Base-by-base conservation (phyloP, 2,329 filamentous ascomycete species). In the Raffaelea deltoideospora region DNA sequence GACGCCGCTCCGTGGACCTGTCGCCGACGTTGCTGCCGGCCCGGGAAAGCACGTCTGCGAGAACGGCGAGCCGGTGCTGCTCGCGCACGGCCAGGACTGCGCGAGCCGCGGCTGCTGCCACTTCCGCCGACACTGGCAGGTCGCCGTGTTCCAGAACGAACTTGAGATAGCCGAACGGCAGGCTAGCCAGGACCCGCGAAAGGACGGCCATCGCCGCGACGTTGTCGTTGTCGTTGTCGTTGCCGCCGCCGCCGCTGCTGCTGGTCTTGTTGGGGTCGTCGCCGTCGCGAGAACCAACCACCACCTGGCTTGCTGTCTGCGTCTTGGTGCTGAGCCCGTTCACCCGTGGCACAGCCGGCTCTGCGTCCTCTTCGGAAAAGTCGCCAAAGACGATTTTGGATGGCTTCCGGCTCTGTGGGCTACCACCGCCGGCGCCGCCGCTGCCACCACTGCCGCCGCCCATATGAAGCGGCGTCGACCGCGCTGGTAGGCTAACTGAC, bases 371-470 rank as follows among this genome's bases (percentile, higher is more conserved):
- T 8, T 26, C 23, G 23, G 71, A 59, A 17, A 78, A 58, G 44
- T 83, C 77, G n/a, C 79, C 79, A 48, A 85, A 85, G 41, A 75
- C 72, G 36, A 85, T 82, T 42, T 65, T 31, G 2, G 43, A 30
- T 13, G 43, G 37, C 10, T 36, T 35, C 10, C 34, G 7, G 10
- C 24, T 36, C n/a, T n/a, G n/a, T n/a, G n/a, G n/a, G n/a, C n/a
- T n/a, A n/a, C n/a, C n/a, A n/a, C n/a, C n/a, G n/a, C n/a, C n/a
- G n/a, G 15, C 21, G 24, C 18, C 31, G 31, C n/a, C 18, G 23
- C 28, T 26, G 30, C 26, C 26, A 28, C 26, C 26, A 14, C 26
- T 8, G 9, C n/a, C 14, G 27, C 27, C 8, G 23, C 20, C 17
- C n/a, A 8, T 28, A 11, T 13, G n/a, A 1, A 28, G 17, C 6